Percentiles rank a stretch among this genome's conserved stretches.
phyloP scores from a whole-genome alignment of 306 rosid genomes.

The Medicago lupulina region DNA sequence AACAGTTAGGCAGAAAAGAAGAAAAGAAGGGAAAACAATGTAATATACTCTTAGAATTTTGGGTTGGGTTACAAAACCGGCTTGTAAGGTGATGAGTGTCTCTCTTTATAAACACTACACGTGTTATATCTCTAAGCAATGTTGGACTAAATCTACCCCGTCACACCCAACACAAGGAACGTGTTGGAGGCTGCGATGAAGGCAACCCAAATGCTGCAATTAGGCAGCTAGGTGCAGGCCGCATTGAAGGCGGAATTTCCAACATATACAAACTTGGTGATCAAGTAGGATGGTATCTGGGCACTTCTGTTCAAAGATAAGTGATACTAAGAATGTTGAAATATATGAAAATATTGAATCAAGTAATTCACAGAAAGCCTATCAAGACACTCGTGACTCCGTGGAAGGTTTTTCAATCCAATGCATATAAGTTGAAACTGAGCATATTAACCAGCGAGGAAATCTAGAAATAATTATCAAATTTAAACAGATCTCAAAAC shows the following conservation, averaged over 20 bases:
- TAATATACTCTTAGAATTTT: background rate
- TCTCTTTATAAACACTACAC: too few relatives aligned
- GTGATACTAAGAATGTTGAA: conserved; percentile 34
- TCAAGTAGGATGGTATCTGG: conserved; percentile 13
- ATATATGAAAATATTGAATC: conserved; percentile 16
- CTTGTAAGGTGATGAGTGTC: too few relatives aligned
- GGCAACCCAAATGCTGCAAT: too few relatives aligned
- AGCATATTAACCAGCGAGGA: conserved; percentile 3
- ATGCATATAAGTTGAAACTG: conserved; percentile 28
- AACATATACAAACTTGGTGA: background rate
- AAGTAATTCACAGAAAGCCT: conserved; percentile 18
- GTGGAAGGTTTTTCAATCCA: conserved; percentile 15
- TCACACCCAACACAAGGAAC: too few relatives aligned
- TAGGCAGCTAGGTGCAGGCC: too few relatives aligned
- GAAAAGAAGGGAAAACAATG: conserved; percentile 6
- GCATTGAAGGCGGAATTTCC: too few relatives aligned
- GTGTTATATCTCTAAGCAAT: too few relatives aligned
- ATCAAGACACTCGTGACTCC: conserved; percentile 19
- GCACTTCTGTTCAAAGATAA: conserved; percentile 27
- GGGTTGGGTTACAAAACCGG: too few relatives aligned
- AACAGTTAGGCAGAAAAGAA: conserved; percentile 29
- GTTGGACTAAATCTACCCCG: too few relatives aligned
- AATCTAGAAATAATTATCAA: conserved; percentile 27
- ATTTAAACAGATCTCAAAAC: conserved; percentile 19
- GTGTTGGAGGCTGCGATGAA: too few relatives aligned